phyloP scores from a whole-genome alignment of 176 grass and related monocot genomes.

The Cenchrus purpureus region DNA sequence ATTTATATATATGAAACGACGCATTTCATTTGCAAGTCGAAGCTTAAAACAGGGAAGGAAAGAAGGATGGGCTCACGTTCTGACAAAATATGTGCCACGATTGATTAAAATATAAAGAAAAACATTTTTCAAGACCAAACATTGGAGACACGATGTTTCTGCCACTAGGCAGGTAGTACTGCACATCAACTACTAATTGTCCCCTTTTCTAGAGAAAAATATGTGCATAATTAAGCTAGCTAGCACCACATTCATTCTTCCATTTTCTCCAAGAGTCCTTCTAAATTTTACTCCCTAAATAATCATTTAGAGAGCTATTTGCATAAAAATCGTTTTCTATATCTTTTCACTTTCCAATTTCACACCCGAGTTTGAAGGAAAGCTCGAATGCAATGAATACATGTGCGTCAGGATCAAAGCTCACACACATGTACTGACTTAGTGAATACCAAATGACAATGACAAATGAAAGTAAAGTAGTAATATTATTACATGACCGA shows the following conservation, averaged over 20 bases:
- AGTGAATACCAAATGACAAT: too few species aligned
- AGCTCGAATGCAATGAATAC: too few species aligned
- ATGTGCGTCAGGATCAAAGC: too few species aligned
- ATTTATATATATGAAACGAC: background rate
- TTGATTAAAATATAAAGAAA: background rate
- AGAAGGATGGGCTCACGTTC: background rate
- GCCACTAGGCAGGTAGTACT: background rate
- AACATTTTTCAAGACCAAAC: background rate
- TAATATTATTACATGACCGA: too few species aligned
- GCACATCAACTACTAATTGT: background rate
- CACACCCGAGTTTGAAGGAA: too few species aligned
- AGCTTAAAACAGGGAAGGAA: background rate
- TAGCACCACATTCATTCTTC: background rate
- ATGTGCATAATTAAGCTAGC: background rate
- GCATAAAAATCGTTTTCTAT: too few species aligned
- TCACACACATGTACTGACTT: too few species aligned
- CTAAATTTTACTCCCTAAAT: too few species aligned
- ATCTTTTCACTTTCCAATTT: background rate
- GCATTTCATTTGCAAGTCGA: background rate
- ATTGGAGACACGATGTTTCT: background rate
- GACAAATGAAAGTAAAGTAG: too few species aligned
- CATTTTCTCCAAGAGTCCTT: background rate
- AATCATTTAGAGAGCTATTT: too few species aligned
- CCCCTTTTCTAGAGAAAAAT: background rate
- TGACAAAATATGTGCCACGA: background rate